Conservation (phyloP, 495 filamentous ascomycete species). For the Trypethelium eluteriae region DNA sequence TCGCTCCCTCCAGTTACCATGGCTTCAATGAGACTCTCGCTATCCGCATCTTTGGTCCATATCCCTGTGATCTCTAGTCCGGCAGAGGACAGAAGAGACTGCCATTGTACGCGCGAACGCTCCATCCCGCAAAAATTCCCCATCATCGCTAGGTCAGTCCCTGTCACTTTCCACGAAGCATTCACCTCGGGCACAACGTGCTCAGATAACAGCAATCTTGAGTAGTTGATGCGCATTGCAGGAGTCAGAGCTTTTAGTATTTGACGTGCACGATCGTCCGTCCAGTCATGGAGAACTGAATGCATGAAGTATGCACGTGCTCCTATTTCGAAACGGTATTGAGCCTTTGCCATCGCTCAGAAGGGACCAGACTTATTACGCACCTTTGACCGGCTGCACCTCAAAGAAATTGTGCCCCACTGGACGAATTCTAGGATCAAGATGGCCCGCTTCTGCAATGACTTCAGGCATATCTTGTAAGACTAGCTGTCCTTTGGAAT, state of each 20-base stretch:
- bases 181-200: slow-evolving; percentile 42
- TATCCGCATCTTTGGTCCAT: neutral
- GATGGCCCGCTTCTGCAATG: slow-evolving; percentile 28
- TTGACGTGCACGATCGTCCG: slow-evolving; percentile 2
- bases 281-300: slow-evolving; percentile 21
- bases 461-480: slow-evolving; percentile 44
- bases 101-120: neutral
- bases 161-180: slow-evolving; percentile 37
- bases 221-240: slow-evolving; percentile 44
- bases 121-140: slow-evolving; percentile 24
- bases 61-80: neutral
- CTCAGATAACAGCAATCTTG: slow-evolving; percentile 46
- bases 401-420: slow-evolving; percentile 45
- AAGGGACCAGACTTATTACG: neutral
- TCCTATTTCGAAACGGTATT: neutral
- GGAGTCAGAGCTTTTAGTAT: slow-evolving; percentile 15
- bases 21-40: neutral
- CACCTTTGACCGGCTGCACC: slow-evolving; percentile 42
- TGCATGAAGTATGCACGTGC: slow-evolving; percentile 34
- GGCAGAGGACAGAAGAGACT: neutral
- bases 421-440: slow-evolving; percentile 9
- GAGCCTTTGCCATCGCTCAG: neutral
- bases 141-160: slow-evolving; percentile 43
- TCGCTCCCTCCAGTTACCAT: neutral
- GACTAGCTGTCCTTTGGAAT: slow-evolving; percentile 35